Evolutionary conservation across 2,329 filamentous ascomycete genomes (phyloP), one percentile per base, ranked within the genome.

Genomic region (Diaporthe citriasiana): DNA sequence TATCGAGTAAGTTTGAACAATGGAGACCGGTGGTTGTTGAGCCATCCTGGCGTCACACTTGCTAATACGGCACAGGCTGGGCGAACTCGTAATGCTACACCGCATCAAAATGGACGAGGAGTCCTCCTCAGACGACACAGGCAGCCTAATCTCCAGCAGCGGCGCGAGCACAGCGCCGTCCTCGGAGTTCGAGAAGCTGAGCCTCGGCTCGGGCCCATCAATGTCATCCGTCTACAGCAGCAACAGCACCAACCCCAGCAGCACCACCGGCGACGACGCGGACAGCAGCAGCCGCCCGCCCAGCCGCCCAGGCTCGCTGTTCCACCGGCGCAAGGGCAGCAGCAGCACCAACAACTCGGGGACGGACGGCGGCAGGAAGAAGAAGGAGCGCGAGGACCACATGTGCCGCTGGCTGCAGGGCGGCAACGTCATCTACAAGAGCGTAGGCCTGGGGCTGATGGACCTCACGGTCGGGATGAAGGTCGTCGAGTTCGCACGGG

Each of bases 1-100:
- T 4, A 94, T 98, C 0, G 96, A 98, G 89, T 90, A 80, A 82
- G 88, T 85, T 33, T 0, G 30, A 10, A 4, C 10, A 4, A 6
- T 30, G 35, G 13, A 7, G 17, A 40, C 8, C 4, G 12, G 1
- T 7, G 15, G 5, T 25, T 27, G 2, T 5, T 51, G 40, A 22
- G 40, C 22, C 9, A 15, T 27, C 8, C 8, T 8, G 6, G 33
- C 35, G 25, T 13, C 15, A 17, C 1, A 7, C 10, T 12, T 0
- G 30, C 72, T 71, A 47, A 72, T 42, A 25, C 8, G 9, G 53
- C 25, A 50, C 63, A 90, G 89, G 82, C 85, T 98, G 1, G 96
- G 95, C 4, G 95, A 98, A 80, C 85, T 98, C 5, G 89, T 91
- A 17, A 90, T 92, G 88, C 85, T 92, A 40, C 86, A 88, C 6